These are phyloP conservation scores for Trichoderma harzianum DNA, from an alignment of 2,329 filamentous ascomycete genomes.

Conservation along the genomic window DNA sequence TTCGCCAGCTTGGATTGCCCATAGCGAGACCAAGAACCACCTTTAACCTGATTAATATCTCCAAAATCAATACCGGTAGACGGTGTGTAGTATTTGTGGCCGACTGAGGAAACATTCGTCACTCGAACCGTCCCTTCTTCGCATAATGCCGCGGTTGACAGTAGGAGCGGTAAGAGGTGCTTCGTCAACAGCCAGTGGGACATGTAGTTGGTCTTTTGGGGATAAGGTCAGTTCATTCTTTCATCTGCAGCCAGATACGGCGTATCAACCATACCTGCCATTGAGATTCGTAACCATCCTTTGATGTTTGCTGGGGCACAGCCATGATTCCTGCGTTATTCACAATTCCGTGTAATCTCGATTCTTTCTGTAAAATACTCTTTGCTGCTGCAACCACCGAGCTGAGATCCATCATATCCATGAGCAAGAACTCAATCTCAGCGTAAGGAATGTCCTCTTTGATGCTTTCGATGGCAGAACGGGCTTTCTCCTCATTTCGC, in stretches of 20 bases:
- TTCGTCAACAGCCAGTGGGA: background rate
- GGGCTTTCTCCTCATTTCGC: background rate
- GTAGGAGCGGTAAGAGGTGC: background rate
- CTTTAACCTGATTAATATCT: background rate
- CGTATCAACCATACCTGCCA: background rate
- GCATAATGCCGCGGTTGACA: background rate
- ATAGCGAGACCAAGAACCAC: background rate
- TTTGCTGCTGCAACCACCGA: background rate
- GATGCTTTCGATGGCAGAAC: background rate
- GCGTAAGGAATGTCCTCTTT: background rate
- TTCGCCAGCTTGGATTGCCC: background rate
- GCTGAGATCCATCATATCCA: background rate
- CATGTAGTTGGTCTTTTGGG: background rate
- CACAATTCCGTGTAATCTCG: background rate
- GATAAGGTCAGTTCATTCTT: background rate
- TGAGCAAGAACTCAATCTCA: background rate
- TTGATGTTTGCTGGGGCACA: background rate
- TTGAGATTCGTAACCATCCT: background rate
- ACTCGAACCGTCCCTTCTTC: background rate
- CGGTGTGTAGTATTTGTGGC: background rate
- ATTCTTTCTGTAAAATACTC: background rate
- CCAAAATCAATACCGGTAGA: background rate
- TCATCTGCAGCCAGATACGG: background rate
- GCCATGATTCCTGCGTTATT: background rate
- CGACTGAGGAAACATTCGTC: background rate